Evolutionary conservation across 164 flowering plant genomes (phyloP).

Genomic region (Liquidambar formosana): DNA sequence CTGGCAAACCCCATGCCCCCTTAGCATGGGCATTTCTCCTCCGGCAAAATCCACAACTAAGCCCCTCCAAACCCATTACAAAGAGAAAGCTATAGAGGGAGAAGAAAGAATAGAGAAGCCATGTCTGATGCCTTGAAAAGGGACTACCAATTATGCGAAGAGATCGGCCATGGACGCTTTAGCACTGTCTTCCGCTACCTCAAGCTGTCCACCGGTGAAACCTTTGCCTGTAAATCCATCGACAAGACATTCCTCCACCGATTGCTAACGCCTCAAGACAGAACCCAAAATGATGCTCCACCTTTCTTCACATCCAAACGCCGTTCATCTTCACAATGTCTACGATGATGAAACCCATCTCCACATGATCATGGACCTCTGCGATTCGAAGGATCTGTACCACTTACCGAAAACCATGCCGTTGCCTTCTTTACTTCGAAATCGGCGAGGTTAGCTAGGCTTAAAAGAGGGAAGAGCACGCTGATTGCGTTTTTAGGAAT

Average conservation of each 20-base stretch:
- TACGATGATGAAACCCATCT: constrained; percentile 52
- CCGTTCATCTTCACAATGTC: constrained; percentile 37
- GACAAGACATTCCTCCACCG: constrained; percentile 47
- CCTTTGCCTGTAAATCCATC: constrained; percentile 62
- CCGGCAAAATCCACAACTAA: too few relatives aligned
- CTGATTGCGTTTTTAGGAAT: too few relatives aligned
- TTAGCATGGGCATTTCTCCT: too few relatives aligned
- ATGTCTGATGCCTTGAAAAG: constrained; percentile 27
- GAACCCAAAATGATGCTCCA: constrained; percentile 63
- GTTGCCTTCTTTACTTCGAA: constrained; percentile 29
- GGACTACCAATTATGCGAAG: constrained; percentile 56
- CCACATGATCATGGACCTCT: constrained; percentile 51
- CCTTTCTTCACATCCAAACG: constrained; percentile 43
- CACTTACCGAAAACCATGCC: constrained; percentile 44
- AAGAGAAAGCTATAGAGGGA: background rate
- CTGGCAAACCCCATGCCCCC: too few relatives aligned
- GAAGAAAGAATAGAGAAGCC: too few relatives aligned
- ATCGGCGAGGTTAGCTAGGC: too few relatives aligned
- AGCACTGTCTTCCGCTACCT: constrained; percentile 64
- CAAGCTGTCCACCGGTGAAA: constrained; percentile 30
- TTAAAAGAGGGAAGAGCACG: too few relatives aligned
- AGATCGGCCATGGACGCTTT: constrained; percentile 71
- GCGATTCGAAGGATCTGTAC: constrained; percentile 42
- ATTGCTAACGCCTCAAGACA: constrained; percentile 53
- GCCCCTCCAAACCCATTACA: background rate